Evolutionary conservation across 495 filamentous ascomycete species (phyloP), one percentile per base, ranked within the genome.

Genomic region (Penicillium daleae): DNA sequence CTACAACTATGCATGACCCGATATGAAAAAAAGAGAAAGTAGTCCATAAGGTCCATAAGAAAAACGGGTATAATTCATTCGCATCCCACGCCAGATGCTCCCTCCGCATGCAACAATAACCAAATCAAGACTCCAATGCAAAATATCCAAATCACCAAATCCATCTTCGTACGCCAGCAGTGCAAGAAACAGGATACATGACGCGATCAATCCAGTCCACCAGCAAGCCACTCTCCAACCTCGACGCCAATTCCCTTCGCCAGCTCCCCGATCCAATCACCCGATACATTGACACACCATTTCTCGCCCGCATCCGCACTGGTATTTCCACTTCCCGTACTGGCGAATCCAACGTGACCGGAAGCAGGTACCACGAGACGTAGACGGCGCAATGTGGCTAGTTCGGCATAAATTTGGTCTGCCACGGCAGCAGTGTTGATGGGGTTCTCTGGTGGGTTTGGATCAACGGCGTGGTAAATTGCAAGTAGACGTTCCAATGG

Each of bases 401-500:
- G 82, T 63, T 90, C 88, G 67, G 85, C 84, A 54, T 86, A 86
- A 8, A 90, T 78, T 56, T 90, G 85, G n/a, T 86, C 86, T 35
- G 84, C 81, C 22, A 83, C 80, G 0, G 73, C 79, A 19, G 67
- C 68, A 27, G 69, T 65, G 32, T 74, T 69, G 15, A 86, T 81
- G 64, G 87, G 75, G 24, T 82, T 83, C 10, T 80, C 70, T 1
- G 86, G 74, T 12, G 78, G 85, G 59, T 93, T 88, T 1, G 89
- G 88, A 35, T 90, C 76, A 46, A 97, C 87, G 1, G 90, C 88
- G 27, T 89, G 87, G 66, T 94, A 93, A 27, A 99, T 96, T 0
- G 94, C 92, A 22, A 96, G 78, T 75, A 97, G 80, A 4, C 95
- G 82, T 78, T 99, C 95, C 10, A 97, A 77, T 19, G 91, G 85